Evolutionary conservation across 495 filamentous ascomycete species (phyloP).

Genomic region (Melanomma pulvis-pyrius): DNA sequence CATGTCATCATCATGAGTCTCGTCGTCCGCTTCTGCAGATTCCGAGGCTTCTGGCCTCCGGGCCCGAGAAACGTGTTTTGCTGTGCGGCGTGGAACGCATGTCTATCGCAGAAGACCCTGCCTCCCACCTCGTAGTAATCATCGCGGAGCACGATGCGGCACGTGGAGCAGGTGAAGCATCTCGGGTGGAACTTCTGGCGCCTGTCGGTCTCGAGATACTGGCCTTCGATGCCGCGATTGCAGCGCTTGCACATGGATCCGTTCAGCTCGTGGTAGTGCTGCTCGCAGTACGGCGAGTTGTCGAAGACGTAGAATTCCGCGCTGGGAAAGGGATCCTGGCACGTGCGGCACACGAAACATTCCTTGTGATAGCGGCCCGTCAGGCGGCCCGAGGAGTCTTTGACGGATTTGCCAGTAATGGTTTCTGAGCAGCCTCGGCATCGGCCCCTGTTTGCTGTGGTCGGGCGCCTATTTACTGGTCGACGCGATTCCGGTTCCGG

Average conservation of each 20-base stretch:
- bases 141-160: slow-evolving; percentile 43
- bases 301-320: slow-evolving; percentile 90
- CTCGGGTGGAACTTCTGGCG: slow-evolving; percentile 80
- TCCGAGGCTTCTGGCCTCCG: slow-evolving; percentile 31
- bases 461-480: slow-evolving; percentile 10
- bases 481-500: neutral
- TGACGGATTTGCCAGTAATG: slow-evolving; percentile 90
- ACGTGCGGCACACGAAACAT: slow-evolving; percentile 91
- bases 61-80: slow-evolving; percentile 46
- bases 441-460: slow-evolving; percentile 60
- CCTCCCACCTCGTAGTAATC: slow-evolving; percentile 70
- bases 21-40: slow-evolving; percentile 78
- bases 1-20: slow-evolving; percentile 78
- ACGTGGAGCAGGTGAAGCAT: slow-evolving; percentile 77
- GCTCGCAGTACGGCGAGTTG: slow-evolving; percentile 85
- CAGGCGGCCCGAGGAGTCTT: slow-evolving; percentile 88
- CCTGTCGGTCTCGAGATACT: slow-evolving; percentile 85
- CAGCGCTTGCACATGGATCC: slow-evolving; percentile 80
- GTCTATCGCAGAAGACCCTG: slow-evolving; percentile 77
- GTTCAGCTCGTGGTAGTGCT: slow-evolving; percentile 92
- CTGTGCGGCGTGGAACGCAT: slow-evolving; percentile 69
- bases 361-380: slow-evolving; percentile 92
- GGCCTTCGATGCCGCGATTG: slow-evolving; percentile 84
- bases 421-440: slow-evolving; percentile 79
- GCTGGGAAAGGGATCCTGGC: slow-evolving; percentile 77